Evolutionary conservation across 2,329 filamentous ascomycete genomes (phyloP).

Genomic region (Pseudopyrenochaeta lycopersici): DNA sequence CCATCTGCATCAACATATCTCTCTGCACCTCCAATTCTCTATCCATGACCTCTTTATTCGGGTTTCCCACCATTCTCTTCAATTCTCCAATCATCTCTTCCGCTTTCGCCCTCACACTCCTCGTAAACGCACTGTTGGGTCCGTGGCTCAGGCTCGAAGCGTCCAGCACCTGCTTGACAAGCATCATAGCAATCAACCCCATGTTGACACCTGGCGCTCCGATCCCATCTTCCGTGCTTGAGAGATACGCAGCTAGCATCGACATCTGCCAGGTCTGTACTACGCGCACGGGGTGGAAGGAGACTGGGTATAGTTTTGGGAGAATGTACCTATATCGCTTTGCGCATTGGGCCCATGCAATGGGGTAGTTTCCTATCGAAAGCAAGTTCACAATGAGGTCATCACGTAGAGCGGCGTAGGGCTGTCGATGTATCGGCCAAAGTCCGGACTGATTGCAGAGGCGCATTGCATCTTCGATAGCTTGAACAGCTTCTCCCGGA

Average conservation of each 20-base stretch:
- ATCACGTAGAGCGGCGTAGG: conserved; percentile 63
- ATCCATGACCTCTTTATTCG: conserved; percentile 29
- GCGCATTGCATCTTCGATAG: conserved; percentile 52
- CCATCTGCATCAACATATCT: conserved; percentile 41
- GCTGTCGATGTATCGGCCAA: conserved; percentile 63
- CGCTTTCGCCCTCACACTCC: conserved; percentile 49
- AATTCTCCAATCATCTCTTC: conserved; percentile 42
- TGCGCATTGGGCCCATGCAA: conserved; percentile 61
- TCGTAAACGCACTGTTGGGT: conserved; percentile 50
- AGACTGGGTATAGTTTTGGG: conserved; percentile 59
- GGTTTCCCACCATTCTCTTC: conserved; percentile 30
- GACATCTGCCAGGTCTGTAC: conserved; percentile 57
- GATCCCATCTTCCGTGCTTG: conserved; percentile 30
- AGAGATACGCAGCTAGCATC: conserved; percentile 47
- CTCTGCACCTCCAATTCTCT: conserved; percentile 37
- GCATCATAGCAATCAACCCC: conserved; percentile 52
- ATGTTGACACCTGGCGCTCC: conserved; percentile 50
- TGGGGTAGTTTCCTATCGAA: conserved; percentile 51
- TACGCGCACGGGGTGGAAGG: conserved; percentile 63
- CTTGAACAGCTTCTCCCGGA: conserved; percentile 42
- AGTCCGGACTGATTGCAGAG: conserved; percentile 50
- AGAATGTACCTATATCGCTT: conserved; percentile 62
- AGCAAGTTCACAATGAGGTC: conserved; percentile 62
- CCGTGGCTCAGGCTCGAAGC: conserved; percentile 56
- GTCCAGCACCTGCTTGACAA: conserved; percentile 53